Evolutionary conservation across 1,284 basidiomycete genomes (phyloP).

Genomic region (Porogramme epimiltina): DNA sequence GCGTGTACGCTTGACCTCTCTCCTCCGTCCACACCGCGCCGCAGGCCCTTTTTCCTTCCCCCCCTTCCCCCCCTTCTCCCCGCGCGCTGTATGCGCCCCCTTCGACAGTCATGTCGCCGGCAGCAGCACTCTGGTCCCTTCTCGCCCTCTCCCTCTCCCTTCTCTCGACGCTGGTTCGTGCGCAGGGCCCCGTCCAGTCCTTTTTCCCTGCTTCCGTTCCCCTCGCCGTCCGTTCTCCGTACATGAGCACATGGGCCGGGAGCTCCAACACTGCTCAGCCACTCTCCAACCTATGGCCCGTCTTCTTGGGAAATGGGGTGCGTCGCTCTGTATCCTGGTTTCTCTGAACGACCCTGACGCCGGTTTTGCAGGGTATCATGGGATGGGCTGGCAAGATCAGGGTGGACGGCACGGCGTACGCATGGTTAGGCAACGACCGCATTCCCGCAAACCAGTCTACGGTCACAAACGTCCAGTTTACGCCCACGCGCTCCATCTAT

Average conservation of each 20-base stretch:
- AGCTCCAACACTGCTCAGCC: not conserved
- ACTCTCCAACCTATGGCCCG: slow-evolving; percentile 7
- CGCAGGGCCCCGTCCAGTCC: slow-evolving; percentile 12
- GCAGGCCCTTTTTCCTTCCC: slow-evolving; percentile 4
- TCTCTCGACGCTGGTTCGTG: slow-evolving; percentile 8
- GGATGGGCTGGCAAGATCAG: slow-evolving; percentile 24
- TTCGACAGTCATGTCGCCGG: slow-evolving; percentile 3
- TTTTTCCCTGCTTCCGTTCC: slow-evolving; percentile 16
- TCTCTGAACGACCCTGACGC: not conserved
- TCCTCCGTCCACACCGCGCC: not conserved
- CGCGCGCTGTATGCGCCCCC: slow-evolving; percentile 1
- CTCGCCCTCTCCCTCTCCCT: slow-evolving; percentile 7
- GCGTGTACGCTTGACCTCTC: too few species aligned
- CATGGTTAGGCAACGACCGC: slow-evolving; percentile 18
- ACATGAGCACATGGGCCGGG: slow-evolving; percentile 14
- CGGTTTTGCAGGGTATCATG: not conserved
- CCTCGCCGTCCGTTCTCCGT: slow-evolving; percentile 16
- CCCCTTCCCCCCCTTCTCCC: not conserved
- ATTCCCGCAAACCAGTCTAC: not conserved
- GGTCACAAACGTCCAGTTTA: not conserved
- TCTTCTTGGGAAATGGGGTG: slow-evolving; percentile 9
- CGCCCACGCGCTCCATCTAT: not conserved
- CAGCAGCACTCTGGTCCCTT: slow-evolving; percentile 8
- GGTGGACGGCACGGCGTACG: slow-evolving; percentile 22
- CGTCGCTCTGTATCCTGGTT: not conserved